Evolutionary conservation across 2,329 filamentous ascomycete genomes (phyloP), one percentile per base, ranked within the genome.

Genomic region (Beauveria sp.): DNA sequence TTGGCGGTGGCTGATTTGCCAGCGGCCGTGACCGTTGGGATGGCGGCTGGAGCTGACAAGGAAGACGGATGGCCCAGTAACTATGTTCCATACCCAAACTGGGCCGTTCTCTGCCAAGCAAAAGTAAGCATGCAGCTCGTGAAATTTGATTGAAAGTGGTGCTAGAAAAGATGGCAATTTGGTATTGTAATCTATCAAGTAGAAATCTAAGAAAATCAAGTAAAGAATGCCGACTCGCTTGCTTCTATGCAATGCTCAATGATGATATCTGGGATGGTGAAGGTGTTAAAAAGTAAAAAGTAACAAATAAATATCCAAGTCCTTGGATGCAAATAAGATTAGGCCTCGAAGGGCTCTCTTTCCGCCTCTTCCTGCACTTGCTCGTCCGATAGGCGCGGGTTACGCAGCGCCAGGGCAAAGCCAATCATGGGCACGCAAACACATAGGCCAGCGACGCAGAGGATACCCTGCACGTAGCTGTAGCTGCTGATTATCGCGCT

Each of bases 361-460:
- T 65, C 63, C 8, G 62, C 67, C 31, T 69, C 67, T 4, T 68
- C 72, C 60, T 75, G 66, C 4, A 69, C 75, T 66, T 76, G 74
- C 62, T 74, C 64, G 62, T 79, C 71, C 3, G 77, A 80, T 10
- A 81, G 65, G 55, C 70, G 73, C 0, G 78, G 79, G 65, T 81
- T 79, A 10, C 76, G 69, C 48, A 81, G 65, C 6, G 69, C 69
- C 43, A 76, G 64, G 0, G 79, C 77, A 63, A 81, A 78, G 0
- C 61, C 73, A 64, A 81, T 77, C 68, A 81, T 76, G 4, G 79
- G 79, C 16, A 80, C 72, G 28, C 76, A 79, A 8, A 82, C 65
- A 45, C 72, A 76, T 34, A 81, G 75, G 7, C 78, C 79, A 0
- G 77, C 75, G 46, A 80, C 74, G 62, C 73, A 77, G 0, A 82